Evolutionary conservation across 2,329 filamentous ascomycete species (phyloP).

Genomic region (Colletotrichum tropicale): DNA sequence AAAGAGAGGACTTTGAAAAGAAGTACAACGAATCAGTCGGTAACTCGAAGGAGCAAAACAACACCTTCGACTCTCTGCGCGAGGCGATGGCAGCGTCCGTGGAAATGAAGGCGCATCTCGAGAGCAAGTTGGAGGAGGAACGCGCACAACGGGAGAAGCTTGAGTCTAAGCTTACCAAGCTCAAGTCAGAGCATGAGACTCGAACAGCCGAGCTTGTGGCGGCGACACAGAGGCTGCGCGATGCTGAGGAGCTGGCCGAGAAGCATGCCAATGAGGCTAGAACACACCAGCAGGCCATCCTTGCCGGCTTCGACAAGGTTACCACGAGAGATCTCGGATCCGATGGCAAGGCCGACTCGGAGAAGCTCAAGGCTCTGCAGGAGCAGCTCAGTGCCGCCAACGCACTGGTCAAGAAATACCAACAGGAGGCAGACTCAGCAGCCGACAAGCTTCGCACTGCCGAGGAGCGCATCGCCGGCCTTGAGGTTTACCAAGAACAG

Average conservation of each 20-base stretch:
- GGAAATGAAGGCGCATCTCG: slow-evolving; percentile 76
- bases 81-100: slow-evolving; percentile 80
- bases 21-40: slow-evolving; percentile 71
- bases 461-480: slow-evolving; percentile 93
- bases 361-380: slow-evolving; percentile 77
- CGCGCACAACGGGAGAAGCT: slow-evolving; percentile 74
- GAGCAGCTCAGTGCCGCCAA: slow-evolving; percentile 81
- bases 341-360: slow-evolving; percentile 55
- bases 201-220: slow-evolving; percentile 78
- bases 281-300: slow-evolving; percentile 81
- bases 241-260: slow-evolving; percentile 87
- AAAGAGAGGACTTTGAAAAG: slow-evolving; percentile 77
- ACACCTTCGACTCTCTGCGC: slow-evolving; percentile 76
- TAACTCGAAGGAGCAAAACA: slow-evolving; percentile 71
- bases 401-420: slow-evolving; percentile 82
- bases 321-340: slow-evolving; percentile 56
- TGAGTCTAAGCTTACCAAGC: slow-evolving; percentile 76
- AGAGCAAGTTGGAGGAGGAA: slow-evolving; percentile 85
- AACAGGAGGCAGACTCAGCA: slow-evolving; percentile 83
- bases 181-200: slow-evolving; percentile 84
- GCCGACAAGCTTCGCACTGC: slow-evolving; percentile 89
- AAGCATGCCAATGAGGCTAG: slow-evolving; percentile 87
- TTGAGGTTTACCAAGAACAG: slow-evolving; percentile 97
- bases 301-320: slow-evolving; percentile 82
- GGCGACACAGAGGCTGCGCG: slow-evolving; percentile 74